Conservation (phyloP, 2,329 filamentous ascomycete genomes). For the Colletotrichum graminicola region DNA sequence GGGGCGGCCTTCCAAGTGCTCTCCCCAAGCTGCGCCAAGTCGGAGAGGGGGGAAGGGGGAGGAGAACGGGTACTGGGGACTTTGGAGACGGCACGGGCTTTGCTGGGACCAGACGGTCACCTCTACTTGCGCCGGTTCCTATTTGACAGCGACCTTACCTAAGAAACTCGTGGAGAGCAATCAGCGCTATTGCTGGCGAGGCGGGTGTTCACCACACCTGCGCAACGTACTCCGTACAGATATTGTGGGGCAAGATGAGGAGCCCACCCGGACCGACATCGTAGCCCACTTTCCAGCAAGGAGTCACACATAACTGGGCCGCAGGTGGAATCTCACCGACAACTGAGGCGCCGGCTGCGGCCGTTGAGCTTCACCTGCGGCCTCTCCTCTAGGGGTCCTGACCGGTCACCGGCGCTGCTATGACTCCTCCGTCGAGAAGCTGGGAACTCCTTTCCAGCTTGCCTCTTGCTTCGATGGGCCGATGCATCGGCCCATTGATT, state of each 20-base stretch:
- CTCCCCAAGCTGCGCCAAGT: constrained; percentile 26
- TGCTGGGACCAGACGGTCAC: constrained; percentile 28
- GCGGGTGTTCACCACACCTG: constrained; percentile 20
- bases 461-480: neutral
- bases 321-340: constrained; percentile 34
- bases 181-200: constrained; percentile 41
- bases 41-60: constrained; percentile 9
- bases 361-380: constrained; percentile 17
- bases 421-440: constrained; percentile 22
- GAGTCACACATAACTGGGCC: constrained; percentile 37
- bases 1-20: constrained; percentile 11
- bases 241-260: constrained; percentile 14
- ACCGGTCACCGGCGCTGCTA: constrained; percentile 21
- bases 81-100: constrained; percentile 34
- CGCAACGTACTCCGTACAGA: neutral
- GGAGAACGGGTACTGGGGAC: constrained; percentile 41
- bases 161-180: constrained; percentile 39
- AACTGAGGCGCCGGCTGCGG: constrained; percentile 36
- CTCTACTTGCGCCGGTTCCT: constrained; percentile 35
- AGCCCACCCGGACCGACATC: constrained; percentile 29
- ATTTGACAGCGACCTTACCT: constrained; percentile 41
- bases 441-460: constrained; percentile 1
- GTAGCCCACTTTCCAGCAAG: constrained; percentile 24
- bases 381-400: constrained; percentile 19
- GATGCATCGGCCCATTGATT: constrained; percentile 8